These are phyloP conservation scores for Penicillium fimorum DNA, from an alignment of 495 filamentous ascomycete species.

Conservation along the genomic window DNA sequence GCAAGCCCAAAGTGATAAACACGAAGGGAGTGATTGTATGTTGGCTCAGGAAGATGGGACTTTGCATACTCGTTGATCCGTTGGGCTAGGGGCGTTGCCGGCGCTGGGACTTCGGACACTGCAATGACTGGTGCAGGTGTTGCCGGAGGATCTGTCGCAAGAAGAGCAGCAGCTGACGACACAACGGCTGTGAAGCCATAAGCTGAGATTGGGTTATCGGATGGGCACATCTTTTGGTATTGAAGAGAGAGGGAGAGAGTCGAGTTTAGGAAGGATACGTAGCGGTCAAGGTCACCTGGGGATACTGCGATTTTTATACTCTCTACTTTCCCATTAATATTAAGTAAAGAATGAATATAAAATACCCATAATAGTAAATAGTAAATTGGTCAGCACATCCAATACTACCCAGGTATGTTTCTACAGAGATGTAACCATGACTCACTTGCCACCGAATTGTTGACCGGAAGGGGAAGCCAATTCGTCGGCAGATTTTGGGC, in stretches of 20 bases:
- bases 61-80: conserved; percentile 57
- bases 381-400: background rate
- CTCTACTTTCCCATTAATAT: background rate
- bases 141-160: conserved; percentile 11
- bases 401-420: too few species aligned
- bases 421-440: background rate
- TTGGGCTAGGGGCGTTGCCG: conserved; percentile 39
- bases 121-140: conserved; percentile 21
- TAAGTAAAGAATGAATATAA: background rate
- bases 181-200: conserved; percentile 39
- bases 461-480: too few species aligned
- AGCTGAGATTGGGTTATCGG: conserved; percentile 7
- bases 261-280: background rate
- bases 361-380: background rate
- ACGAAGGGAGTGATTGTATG: conserved; percentile 75
- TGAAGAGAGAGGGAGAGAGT: background rate
- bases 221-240: background rate
- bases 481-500: too few species aligned
- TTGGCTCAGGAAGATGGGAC: conserved; percentile 54
- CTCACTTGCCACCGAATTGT: background rate
- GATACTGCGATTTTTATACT: background rate
- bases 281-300: background rate
- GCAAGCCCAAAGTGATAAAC: conserved; percentile 71
- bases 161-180: conserved; percentile 24
- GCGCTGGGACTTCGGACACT: conserved; percentile 38